These are phyloP conservation scores for Alternaria panax DNA, from an alignment of 2,329 filamentous ascomycete genomes.

Conservation along the genomic window DNA sequence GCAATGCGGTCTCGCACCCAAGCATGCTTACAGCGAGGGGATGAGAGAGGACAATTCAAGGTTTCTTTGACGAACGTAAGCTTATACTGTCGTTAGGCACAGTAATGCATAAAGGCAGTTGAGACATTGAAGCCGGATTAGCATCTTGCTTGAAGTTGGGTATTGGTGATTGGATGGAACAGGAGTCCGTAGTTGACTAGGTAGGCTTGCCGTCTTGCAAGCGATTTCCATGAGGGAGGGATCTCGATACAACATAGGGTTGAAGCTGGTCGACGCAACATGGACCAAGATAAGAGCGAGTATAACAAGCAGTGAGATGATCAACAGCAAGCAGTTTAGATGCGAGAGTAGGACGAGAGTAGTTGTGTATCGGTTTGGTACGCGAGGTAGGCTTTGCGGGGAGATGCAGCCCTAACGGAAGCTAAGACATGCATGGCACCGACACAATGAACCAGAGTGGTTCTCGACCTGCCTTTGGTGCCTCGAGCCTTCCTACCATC, in stretches of 20 bases:
- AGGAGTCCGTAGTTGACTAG: neutral
- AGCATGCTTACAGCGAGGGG: neutral
- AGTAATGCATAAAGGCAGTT: neutral
- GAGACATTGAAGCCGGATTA: neutral
- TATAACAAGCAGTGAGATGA: neutral
- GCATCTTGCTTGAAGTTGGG: neutral
- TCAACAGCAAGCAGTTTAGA: neutral
- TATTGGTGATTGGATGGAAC: constrained; percentile 4
- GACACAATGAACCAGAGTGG: constrained; percentile 11
- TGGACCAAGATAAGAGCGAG: too few species aligned
- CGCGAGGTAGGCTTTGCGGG: constrained; percentile 23
- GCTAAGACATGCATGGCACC: constrained; percentile 33
- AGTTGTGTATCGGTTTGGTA: neutral
- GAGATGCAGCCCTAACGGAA: constrained; percentile 34
- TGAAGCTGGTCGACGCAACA: neutral
- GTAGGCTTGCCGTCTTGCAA: neutral
- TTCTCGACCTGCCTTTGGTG: constrained; percentile 34
- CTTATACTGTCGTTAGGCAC: neutral
- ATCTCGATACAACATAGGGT: neutral
- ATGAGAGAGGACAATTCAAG: neutral
- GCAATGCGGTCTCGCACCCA: neutral
- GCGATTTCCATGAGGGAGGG: neutral
- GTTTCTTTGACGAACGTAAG: neutral
- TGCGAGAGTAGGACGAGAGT: neutral
- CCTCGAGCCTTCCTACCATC: constrained; percentile 29